phyloP scores from a whole-genome alignment of 371 early-diverging fungal species.

The Lichtheimia ramosa region DNA sequence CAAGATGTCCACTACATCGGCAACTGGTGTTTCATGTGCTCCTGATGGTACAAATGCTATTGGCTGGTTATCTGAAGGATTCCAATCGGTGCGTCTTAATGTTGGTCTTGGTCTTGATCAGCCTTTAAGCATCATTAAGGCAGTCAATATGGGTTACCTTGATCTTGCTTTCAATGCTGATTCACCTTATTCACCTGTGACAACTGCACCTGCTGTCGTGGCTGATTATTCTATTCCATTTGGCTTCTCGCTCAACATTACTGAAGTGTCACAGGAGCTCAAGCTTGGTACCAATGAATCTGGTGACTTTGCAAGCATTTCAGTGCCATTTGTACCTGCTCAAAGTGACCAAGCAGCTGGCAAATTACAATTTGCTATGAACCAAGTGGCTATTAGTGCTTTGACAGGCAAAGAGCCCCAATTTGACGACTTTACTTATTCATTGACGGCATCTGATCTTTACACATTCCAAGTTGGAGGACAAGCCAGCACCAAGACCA shows the following conservation, averaged over 20 bases:
- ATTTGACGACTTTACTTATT: constrained; percentile 51
- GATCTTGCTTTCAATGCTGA: constrained; percentile 42
- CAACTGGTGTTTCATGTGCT: constrained; percentile 52
- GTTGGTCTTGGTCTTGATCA: constrained; percentile 37
- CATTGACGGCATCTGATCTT: constrained; percentile 39
- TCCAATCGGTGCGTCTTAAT: constrained; percentile 47
- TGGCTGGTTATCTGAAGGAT: constrained; percentile 50
- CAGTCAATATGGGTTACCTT: constrained; percentile 51
- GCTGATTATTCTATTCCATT: constrained; percentile 54
- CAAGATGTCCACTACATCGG: constrained; percentile 39
- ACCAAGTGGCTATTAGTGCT: constrained; percentile 30
- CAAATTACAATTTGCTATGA: constrained; percentile 44
- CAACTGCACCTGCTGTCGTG: constrained; percentile 44
- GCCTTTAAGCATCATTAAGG: constrained; percentile 51
- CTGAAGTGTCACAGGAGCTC: constrained; percentile 46
- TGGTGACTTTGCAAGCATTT: constrained; percentile 42
- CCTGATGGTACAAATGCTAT: constrained; percentile 52
- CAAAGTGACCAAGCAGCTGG: constrained; percentile 45
- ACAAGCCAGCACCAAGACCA: constrained; percentile 44
- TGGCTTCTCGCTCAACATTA: constrained; percentile 52
- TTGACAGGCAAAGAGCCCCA: constrained; percentile 28
- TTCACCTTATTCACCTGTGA: constrained; percentile 44
- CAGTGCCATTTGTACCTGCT: constrained; percentile 39
- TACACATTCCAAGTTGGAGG: constrained; percentile 51
- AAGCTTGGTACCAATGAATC: constrained; percentile 36